A percentile compares a stretch with the other conserved stretches of the same genome.
phyloP scores from a whole-genome alignment of 2,329 filamentous ascomycete species.

The Stemphylium vesicarium region DNA sequence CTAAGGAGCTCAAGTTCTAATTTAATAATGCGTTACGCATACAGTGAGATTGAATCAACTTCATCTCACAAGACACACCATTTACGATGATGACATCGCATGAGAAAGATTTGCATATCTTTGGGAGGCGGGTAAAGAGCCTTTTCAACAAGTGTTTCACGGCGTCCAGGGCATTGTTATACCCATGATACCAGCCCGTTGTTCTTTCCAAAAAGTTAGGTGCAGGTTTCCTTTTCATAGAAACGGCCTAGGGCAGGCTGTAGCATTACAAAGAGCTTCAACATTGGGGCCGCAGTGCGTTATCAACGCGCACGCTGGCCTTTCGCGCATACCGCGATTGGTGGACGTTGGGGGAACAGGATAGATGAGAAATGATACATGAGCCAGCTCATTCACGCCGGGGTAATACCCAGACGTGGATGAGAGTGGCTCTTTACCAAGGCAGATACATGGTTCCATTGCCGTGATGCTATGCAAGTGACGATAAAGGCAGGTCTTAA shows the following conservation, averaged over 20 bases:
- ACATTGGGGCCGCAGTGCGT: conserved; percentile 35
- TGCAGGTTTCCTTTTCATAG: conserved; percentile 29
- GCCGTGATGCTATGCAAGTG: too few relatives aligned
- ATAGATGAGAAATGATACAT: conserved; percentile 3
- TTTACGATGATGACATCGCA: conserved; percentile 19
- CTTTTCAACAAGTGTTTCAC: conserved; percentile 50
- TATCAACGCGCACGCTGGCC: conserved; percentile 35
- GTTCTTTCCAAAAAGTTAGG: conserved; percentile 40
- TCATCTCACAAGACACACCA: conserved; percentile 42
- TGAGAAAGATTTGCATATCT: conserved; percentile 46
- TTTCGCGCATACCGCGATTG: conserved; percentile 11
- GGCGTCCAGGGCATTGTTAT: conserved; percentile 45
- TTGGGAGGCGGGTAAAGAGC: conserved; percentile 40
- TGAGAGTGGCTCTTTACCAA: not conserved
- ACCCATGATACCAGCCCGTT: conserved; percentile 42
- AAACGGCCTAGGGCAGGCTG: conserved; percentile 26
- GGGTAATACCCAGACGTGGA: not conserved
- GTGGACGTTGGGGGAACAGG: not conserved
- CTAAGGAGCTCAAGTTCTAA: conserved; percentile 93
- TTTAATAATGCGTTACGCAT: conserved; percentile 31
- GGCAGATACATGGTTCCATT: not conserved
- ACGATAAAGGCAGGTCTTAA: too few relatives aligned
- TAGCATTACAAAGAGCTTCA: conserved; percentile 27
- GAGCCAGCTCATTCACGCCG: not conserved
- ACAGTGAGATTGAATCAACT: conserved; percentile 50